Percentiles rank a stretch among this genome's conserved stretches.
Conservation (phyloP, 2,329 filamentous ascomycete genomes). For the Chaetomium strumarium region DNA sequence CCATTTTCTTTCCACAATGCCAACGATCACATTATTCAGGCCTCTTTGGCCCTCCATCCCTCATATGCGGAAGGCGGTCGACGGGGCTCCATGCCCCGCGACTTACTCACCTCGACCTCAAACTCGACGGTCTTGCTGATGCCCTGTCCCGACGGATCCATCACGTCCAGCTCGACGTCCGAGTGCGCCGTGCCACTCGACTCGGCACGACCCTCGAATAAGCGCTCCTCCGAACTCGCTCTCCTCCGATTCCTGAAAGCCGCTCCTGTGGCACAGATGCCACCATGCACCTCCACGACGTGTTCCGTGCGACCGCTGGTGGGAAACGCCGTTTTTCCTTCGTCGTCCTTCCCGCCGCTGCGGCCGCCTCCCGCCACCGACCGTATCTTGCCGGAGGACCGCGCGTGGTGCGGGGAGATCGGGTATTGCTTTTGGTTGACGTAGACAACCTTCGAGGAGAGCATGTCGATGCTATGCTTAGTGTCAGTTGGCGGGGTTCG, state of each 20-base stretch:
- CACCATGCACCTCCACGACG: too few relatives aligned
- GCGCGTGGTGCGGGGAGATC: background rate
- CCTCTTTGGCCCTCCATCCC: too few relatives aligned
- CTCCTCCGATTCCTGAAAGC: background rate
- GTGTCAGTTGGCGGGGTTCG: background rate
- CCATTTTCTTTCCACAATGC: too few relatives aligned
- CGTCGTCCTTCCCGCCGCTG: too few relatives aligned
- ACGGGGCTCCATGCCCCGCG: too few relatives aligned
- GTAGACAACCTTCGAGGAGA: slow-evolving; percentile 5
- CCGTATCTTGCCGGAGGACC: too few relatives aligned
- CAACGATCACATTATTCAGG: too few relatives aligned
- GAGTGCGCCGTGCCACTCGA: background rate
- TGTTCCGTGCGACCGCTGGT: too few relatives aligned
- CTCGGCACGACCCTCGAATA: background rate
- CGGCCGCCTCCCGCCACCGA: too few relatives aligned
- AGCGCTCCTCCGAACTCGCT: background rate
- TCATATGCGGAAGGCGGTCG: too few relatives aligned
- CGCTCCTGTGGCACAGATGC: too few relatives aligned
- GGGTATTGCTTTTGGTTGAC: background rate
- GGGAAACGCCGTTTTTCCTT: too few relatives aligned
- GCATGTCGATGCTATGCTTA: slow-evolving; percentile 5
- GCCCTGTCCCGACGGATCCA: background rate
- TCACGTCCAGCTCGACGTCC: background rate
- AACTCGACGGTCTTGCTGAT: background rate
- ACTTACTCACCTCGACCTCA: background rate